Conservation (phyloP, 495 filamentous ascomycete species). For the Lentithecium fluviatile region DNA sequence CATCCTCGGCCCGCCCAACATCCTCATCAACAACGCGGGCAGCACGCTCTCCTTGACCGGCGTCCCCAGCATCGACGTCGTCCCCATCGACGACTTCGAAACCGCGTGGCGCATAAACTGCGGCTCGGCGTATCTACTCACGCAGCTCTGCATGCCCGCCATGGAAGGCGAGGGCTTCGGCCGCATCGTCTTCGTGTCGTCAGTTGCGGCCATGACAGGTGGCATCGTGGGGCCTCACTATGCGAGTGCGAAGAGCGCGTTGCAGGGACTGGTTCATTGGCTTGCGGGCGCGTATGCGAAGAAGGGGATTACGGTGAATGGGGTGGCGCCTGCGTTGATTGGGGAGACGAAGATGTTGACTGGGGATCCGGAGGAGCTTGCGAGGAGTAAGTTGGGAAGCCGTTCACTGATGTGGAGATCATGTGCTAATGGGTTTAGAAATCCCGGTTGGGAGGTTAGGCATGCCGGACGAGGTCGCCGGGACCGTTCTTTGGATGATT, state of each 20-base stretch:
- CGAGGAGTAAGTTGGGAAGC: slow-evolving; percentile 31
- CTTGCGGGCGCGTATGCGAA: slow-evolving; percentile 35
- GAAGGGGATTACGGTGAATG: slow-evolving; percentile 42
- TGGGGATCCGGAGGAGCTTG: slow-evolving; percentile 28
- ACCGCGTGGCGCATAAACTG: slow-evolving; percentile 38
- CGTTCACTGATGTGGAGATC: not conserved
- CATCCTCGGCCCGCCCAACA: slow-evolving; percentile 32
- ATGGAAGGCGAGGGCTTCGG: slow-evolving; percentile 41
- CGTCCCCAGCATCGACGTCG: slow-evolving; percentile 36
- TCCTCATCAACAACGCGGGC: slow-evolving; percentile 47
- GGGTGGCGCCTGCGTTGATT: slow-evolving; percentile 43
- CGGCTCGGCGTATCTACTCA: slow-evolving; percentile 38
- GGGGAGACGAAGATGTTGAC: slow-evolving; percentile 40
- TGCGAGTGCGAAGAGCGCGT: slow-evolving; percentile 37
- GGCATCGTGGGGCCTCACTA: slow-evolving; percentile 46
- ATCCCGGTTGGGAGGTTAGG: slow-evolving; percentile 40
- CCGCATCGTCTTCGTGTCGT: slow-evolving; percentile 37
- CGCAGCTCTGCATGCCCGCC: slow-evolving; percentile 40
- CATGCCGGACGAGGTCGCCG: slow-evolving; percentile 40
- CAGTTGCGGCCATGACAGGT: slow-evolving; percentile 40
- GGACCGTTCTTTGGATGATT: slow-evolving; percentile 43
- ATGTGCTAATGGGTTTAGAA: slow-evolving; percentile 22
- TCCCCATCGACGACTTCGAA: slow-evolving; percentile 40
- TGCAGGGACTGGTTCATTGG: slow-evolving; percentile 44
- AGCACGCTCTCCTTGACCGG: slow-evolving; percentile 19